Conservation (phyloP, 2,329 filamentous ascomycete species). For the Curvularia eragrostidis region DNA sequence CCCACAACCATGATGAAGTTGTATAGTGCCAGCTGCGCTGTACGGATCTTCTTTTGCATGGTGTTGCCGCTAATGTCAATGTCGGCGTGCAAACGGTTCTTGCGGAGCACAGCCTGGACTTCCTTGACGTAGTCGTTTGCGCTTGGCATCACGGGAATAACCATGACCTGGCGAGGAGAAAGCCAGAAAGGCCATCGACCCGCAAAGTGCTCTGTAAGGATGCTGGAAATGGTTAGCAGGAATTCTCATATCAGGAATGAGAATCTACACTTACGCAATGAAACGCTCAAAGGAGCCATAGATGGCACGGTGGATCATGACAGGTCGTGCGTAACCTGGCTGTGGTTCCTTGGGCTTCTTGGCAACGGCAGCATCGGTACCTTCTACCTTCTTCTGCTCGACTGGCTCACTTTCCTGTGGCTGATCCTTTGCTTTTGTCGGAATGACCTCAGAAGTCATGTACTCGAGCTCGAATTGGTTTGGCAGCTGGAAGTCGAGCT, state of each 20-base stretch:
- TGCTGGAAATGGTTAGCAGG: conserved; percentile 48
- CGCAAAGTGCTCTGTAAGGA: conserved; percentile 82
- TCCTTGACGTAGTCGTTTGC: conserved; percentile 76
- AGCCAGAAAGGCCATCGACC: conserved; percentile 93
- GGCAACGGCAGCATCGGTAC: conserved; percentile 23
- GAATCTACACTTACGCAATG: conserved; percentile 58
- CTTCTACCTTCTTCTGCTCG: conserved; percentile 30
- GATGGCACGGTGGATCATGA: conserved; percentile 87
- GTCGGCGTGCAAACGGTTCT: conserved; percentile 72
- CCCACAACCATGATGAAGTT: conserved; percentile 81
- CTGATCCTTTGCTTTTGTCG: conserved; percentile 46
- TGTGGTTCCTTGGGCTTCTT: conserved; percentile 39
- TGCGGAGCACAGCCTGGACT: conserved; percentile 71
- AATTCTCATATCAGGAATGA: background rate
- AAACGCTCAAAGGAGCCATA: conserved; percentile 73
- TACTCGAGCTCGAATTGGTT: conserved; percentile 89
- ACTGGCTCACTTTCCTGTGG: conserved; percentile 36
- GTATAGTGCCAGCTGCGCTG: conserved; percentile 79
- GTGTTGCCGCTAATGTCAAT: conserved; percentile 78
- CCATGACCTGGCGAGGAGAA: conserved; percentile 79
- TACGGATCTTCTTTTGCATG: conserved; percentile 88
- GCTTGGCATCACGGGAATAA: conserved; percentile 77
- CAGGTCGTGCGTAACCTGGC: conserved; percentile 73
- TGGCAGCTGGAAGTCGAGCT: conserved; percentile 87
- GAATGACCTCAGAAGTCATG: conserved; percentile 71